phyloP scores from a whole-genome alignment of 2,329 filamentous ascomycete species.

The Colletotrichum gigasporum region DNA sequence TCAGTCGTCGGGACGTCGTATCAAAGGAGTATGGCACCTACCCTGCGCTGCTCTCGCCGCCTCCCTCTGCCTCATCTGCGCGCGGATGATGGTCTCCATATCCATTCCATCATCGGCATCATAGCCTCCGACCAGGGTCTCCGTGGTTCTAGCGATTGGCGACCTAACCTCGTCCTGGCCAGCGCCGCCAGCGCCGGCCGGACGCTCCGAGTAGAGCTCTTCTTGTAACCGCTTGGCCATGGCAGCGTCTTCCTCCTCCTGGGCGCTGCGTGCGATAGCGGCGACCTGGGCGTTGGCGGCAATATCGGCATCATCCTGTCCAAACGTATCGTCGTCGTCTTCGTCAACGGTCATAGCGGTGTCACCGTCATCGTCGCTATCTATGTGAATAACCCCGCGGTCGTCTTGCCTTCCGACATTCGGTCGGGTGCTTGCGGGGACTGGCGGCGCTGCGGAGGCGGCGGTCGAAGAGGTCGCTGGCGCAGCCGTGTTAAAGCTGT shows the following conservation, averaged over 20 bases:
- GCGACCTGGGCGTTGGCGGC: slow-evolving; percentile 44
- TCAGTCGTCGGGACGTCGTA: not conserved
- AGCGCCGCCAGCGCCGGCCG: slow-evolving; percentile 49
- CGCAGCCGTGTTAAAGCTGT: slow-evolving; percentile 51
- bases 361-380: slow-evolving; percentile 77
- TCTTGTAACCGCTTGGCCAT: slow-evolving; percentile 93
- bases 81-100: slow-evolving; percentile 63
- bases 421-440: slow-evolving; percentile 39
- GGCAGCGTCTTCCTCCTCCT: slow-evolving; percentile 88
- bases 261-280: slow-evolving; percentile 55
- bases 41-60: slow-evolving; percentile 26
- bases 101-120: slow-evolving; percentile 66
- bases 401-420: slow-evolving; percentile 59
- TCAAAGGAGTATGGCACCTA: slow-evolving; percentile 34
- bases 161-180: slow-evolving; percentile 77
- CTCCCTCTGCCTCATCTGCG: slow-evolving; percentile 64
- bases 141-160: slow-evolving; percentile 89
- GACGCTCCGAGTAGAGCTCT: slow-evolving; percentile 73
- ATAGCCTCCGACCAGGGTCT: slow-evolving; percentile 81
- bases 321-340: slow-evolving; percentile 48
- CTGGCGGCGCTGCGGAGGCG: slow-evolving; percentile 34
- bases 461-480: slow-evolving; percentile 43
- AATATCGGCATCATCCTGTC: slow-evolving; percentile 47
- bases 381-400: slow-evolving; percentile 75
- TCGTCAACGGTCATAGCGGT: slow-evolving; percentile 48